These are phyloP conservation scores for Actinidia arguta DNA, from an alignment of 179 eudicot genomes.

Conservation along the genomic window DNA sequence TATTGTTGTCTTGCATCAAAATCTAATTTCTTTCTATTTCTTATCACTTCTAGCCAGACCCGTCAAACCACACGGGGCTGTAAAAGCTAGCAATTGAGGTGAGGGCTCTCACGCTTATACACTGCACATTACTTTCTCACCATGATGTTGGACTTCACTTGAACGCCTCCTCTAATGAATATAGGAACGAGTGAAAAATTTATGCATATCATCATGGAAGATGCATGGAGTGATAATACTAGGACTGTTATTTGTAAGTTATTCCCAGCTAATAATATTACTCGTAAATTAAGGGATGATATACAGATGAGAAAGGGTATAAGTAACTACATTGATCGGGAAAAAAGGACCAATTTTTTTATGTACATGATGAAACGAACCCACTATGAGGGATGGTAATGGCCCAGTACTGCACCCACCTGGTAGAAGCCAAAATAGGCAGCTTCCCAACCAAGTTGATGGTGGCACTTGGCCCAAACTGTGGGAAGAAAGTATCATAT, in stretches of 20 bases:
- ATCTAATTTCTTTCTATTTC: too few species aligned
- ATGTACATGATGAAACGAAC: not conserved
- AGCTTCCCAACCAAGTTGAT: constrained; percentile 4
- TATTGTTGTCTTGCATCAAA: too few species aligned
- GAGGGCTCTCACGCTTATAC: too few species aligned
- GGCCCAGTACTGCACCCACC: not conserved
- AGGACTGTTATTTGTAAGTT: not conserved
- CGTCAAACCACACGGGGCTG: too few species aligned
- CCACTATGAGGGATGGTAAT: not conserved
- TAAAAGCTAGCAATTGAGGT: too few species aligned
- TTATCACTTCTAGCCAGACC: too few species aligned
- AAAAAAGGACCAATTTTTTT: too few species aligned
- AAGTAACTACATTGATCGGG: not conserved
- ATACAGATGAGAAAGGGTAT: not conserved
- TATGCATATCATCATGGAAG: not conserved
- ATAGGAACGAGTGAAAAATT: not conserved
- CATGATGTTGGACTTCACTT: too few species aligned
- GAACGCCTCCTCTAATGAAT: not conserved
- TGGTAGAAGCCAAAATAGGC: not conserved
- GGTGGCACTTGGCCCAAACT: not conserved
- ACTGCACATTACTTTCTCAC: too few species aligned
- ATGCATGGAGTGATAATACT: not conserved
- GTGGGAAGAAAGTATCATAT: constrained; percentile 4
- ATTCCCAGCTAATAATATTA: not conserved
- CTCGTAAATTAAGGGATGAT: not conserved